phyloP scores from a whole-genome alignment of 495 filamentous ascomycete species.

The Cenococcum geophilum region DNA sequence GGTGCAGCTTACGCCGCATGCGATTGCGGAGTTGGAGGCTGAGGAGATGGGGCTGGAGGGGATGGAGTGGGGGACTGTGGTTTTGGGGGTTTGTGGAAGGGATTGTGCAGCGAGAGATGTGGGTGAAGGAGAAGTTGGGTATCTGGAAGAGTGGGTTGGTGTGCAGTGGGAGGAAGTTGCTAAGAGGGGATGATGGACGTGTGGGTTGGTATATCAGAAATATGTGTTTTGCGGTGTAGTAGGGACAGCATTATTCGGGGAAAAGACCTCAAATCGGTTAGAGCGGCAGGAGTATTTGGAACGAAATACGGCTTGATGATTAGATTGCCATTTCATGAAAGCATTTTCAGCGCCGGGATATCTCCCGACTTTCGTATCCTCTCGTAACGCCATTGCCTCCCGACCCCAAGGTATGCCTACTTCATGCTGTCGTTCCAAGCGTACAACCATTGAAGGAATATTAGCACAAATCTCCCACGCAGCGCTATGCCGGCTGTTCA shows the following conservation, averaged over 20 bases:
- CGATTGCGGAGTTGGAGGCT: slow-evolving; percentile 81
- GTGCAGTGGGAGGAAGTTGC: slow-evolving; percentile 89
- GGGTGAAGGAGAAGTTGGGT: slow-evolving; percentile 50
- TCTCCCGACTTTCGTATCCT: not conserved
- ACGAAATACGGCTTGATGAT: not conserved
- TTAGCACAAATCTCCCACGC: not conserved
- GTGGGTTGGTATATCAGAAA: not conserved
- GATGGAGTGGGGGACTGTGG: slow-evolving; percentile 98
- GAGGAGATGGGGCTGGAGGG: slow-evolving; percentile 74
- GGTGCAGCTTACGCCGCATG: slow-evolving; percentile 82
- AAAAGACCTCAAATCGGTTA: not conserved
- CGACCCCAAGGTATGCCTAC: not conserved
- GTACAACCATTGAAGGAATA: not conserved
- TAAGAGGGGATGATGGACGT: not conserved
- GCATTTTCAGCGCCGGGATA: slow-evolving; percentile 1
- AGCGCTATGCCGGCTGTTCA: slow-evolving; percentile 65
- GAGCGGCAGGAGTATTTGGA: not conserved
- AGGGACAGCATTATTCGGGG: not conserved
- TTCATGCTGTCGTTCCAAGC: not conserved
- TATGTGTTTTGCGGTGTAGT: not conserved
- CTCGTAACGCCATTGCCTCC: slow-evolving; percentile 5
- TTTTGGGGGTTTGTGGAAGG: slow-evolving; percentile 72
- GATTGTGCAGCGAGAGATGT: slow-evolving; percentile 57
- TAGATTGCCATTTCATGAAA: not conserved
- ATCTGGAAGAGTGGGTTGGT: slow-evolving; percentile 90